Percentiles rank a stretch among this genome's conserved stretches.
phyloP scores from a whole-genome alignment of 768 basidiomycete genomes.

The Punctularia strigosozonata region DNA sequence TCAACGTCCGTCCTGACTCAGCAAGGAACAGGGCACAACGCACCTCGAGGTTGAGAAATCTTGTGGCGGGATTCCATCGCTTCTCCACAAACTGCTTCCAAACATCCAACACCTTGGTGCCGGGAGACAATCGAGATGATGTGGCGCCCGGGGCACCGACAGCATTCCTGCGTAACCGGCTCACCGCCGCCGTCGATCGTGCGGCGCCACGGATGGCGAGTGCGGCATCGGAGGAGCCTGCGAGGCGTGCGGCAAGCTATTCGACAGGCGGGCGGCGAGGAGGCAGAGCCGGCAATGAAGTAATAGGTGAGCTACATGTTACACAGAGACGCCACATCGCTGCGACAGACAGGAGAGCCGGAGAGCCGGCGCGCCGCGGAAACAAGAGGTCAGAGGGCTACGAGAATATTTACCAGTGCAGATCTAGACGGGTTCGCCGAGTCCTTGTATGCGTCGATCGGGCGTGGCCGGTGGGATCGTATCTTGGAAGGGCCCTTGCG shows the following conservation, averaged over 20 bases:
- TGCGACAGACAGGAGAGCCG: no score
- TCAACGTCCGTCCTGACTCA: constrained; percentile 1
- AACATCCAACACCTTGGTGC: constrained; percentile 39
- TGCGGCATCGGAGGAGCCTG: constrained; percentile 31
- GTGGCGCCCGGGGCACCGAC: constrained; percentile 17
- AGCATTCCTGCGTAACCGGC: constrained; percentile 51
- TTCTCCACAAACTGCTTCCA: constrained; percentile 68
- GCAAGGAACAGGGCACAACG: constrained; percentile 16
- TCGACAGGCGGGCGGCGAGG: constrained; percentile 12
- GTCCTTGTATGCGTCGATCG: constrained; percentile 47
- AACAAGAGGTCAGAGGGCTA: no score
- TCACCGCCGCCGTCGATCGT: constrained; percentile 31
- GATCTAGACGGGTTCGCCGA: constrained; percentile 33
- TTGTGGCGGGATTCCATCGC: constrained; percentile 57
- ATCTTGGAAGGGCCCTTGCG: constrained; percentile 57
- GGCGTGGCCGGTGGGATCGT: constrained; percentile 46
- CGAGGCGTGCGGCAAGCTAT: constrained; percentile 31
- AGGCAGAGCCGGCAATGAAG: constrained; percentile 10
- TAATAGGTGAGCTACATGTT: no score
- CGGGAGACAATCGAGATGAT: constrained; percentile 10
- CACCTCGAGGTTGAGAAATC: constrained; percentile 78
- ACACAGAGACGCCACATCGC: no score
- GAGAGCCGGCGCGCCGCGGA: no score
- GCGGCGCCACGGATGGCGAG: constrained; percentile 59
- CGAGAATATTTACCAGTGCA: constrained; percentile 71